These are phyloP conservation scores for Mortierella sp. DNA, from an alignment of 371 early-diverging fungal species.

Conservation along the genomic window DNA sequence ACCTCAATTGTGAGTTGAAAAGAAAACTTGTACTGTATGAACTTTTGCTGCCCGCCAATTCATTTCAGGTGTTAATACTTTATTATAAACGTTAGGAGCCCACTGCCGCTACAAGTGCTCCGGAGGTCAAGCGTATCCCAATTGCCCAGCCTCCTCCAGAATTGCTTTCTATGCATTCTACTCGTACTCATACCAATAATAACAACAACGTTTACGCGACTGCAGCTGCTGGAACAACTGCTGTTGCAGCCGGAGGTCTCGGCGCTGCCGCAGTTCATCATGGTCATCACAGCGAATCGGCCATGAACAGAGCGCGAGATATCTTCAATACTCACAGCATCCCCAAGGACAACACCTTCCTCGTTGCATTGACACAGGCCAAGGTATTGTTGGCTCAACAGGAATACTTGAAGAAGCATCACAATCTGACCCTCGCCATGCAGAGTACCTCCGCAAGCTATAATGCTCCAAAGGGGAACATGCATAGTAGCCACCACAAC, in stretches of 20 bases:
- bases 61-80: no score
- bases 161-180: background rate
- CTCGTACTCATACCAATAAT: background rate
- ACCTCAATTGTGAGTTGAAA: no score
- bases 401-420: slow-evolving; percentile 6
- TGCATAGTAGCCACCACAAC: slow-evolving; percentile 3
- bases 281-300: no score
- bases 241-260: background rate
- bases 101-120: background rate
- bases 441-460: slow-evolving; percentile 5
- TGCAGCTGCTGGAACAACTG: background rate
- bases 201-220: background rate
- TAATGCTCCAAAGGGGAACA: background rate
- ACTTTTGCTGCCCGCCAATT: no score
- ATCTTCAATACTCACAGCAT: background rate
- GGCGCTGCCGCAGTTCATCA: background rate
- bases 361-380: slow-evolving; percentile 15
- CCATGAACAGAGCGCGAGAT: background rate
- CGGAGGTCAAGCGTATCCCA: slow-evolving; percentile 2
- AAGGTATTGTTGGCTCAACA: slow-evolving; percentile 10
- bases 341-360: slow-evolving; percentile 22
- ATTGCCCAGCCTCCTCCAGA: slow-evolving; percentile 21
- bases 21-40: no score
- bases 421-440: background rate
- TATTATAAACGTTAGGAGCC: no score